These are phyloP conservation scores for Russula olivacea DNA, from an alignment of 768 basidiomycete genomes.

Conservation along the genomic window DNA sequence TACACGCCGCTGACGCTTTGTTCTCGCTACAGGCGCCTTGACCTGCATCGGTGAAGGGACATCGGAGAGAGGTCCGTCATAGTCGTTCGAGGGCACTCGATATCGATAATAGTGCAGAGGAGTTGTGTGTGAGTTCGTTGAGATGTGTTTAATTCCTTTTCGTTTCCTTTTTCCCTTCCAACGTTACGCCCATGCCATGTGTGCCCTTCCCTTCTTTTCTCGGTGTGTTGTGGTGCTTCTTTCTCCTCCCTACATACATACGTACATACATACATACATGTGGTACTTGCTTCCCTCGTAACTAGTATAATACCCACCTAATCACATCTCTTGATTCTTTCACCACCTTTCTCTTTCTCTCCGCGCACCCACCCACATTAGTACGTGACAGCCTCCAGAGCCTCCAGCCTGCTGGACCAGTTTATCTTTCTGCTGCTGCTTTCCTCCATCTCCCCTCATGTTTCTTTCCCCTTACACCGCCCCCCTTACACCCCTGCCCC, in stretches of 20 bases:
- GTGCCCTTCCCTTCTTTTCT: not conserved
- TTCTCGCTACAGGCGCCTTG: conserved; percentile 8
- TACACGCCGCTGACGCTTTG: not conserved
- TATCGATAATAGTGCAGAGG: not conserved
- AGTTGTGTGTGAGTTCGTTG: not conserved
- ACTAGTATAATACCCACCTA: conserved; percentile 18
- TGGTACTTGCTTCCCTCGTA: not conserved
- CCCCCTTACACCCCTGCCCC: not conserved
- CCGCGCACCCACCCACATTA: not conserved
- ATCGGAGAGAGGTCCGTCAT: not conserved
- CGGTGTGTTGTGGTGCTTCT: conserved; percentile 2
- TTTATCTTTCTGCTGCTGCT: too few relatives aligned
- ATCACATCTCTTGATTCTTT: not conserved
- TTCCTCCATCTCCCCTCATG: too few relatives aligned
- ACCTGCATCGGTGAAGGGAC: conserved; percentile 6
- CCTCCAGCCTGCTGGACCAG: not conserved
- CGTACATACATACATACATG: not conserved
- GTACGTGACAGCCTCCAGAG: not conserved
- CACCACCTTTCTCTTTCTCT: not conserved
- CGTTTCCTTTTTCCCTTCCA: not conserved
- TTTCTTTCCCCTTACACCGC: not conserved
- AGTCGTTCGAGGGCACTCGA: too few relatives aligned
- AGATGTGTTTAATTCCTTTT: conserved; percentile 5
- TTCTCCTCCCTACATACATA: not conserved
- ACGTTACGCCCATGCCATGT: not conserved